A percentile compares a stretch with the other conserved stretches of the same genome.
Evolutionary conservation across 371 early-diverging fungal species (phyloP).

Genomic region (Caulochytrium protostelioides): DNA sequence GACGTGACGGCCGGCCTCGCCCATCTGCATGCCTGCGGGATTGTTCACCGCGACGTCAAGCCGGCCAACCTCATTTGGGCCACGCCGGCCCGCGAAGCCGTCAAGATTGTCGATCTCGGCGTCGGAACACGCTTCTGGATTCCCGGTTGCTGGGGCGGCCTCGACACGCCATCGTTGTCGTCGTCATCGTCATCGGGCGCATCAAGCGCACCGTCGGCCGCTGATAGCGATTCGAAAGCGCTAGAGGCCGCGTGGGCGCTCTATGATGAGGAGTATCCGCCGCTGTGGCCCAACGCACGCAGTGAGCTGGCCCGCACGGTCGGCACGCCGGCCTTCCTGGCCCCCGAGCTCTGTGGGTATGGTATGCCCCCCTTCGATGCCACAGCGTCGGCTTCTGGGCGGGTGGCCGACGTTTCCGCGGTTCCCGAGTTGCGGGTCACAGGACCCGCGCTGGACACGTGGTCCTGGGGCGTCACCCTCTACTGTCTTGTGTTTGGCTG

Average conservation of each 20-base stretch:
- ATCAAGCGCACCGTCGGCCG: not conserved
- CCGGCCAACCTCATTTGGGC: conserved; percentile 68
- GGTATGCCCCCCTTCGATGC: not conserved
- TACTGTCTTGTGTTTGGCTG: conserved; percentile 89
- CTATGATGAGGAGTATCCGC: too few species aligned
- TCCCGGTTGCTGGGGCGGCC: too few species aligned
- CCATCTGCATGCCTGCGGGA: conserved; percentile 79
- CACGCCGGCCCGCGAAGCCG: conserved; percentile 36
- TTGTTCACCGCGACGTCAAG: conserved; percentile 88
- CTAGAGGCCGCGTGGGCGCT: too few species aligned
- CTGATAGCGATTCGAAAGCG: too few species aligned
- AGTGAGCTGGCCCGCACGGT: conserved; percentile 84
- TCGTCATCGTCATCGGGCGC: conserved; percentile 10
- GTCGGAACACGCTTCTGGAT: too few species aligned
- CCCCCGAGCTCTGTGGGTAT: conserved; percentile 69
- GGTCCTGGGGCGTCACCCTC: conserved; percentile 97
- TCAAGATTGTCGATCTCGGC: conserved; percentile 90
- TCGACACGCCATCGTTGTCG: too few species aligned
- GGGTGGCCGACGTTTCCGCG: not conserved
- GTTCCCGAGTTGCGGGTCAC: not conserved
- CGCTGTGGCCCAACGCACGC: too few species aligned
- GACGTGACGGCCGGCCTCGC: too few species aligned
- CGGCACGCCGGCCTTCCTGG: conserved; percentile 93
- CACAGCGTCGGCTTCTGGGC: not conserved
- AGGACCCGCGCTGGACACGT: conserved; percentile 83